Percentiles rank a stretch among this genome's conserved stretches.
phyloP scores from a whole-genome alignment of 805 yeast genomes.

The Candida ascalaphidarum region DNA sequence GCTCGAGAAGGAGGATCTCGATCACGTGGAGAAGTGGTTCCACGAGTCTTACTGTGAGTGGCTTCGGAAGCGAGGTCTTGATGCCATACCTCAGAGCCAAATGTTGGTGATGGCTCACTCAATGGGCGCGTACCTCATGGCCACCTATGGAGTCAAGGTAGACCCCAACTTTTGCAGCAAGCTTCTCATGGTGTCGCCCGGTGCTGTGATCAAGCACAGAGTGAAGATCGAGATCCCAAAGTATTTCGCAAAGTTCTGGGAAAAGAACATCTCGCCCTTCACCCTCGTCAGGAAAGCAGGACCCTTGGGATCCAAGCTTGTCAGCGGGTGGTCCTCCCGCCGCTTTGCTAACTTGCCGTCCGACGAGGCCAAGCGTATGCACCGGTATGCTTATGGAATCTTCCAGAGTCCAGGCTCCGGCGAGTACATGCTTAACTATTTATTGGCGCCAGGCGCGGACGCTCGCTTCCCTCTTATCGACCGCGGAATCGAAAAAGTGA shows the following conservation, averaged over 20 bases:
- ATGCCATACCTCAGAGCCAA: slow-evolving; percentile 21
- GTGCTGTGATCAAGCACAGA: slow-evolving; percentile 58
- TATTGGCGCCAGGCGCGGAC: slow-evolving; percentile 85
- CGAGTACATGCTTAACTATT: slow-evolving; percentile 79
- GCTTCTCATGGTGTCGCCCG: slow-evolving; percentile 81
- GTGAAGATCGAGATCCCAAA: slow-evolving; percentile 46
- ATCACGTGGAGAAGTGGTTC: slow-evolving; percentile 53
- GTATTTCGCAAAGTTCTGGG: slow-evolving; percentile 83
- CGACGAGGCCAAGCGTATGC: slow-evolving; percentile 46
- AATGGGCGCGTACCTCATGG: slow-evolving; percentile 81
- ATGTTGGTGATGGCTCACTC: slow-evolving; percentile 77
- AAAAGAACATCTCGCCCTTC: slow-evolving; percentile 80
- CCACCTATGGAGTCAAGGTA: slow-evolving; percentile 52
- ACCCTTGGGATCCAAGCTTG: slow-evolving; percentile 74
- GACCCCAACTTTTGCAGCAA: slow-evolving; percentile 54
- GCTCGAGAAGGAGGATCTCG: slow-evolving; percentile 28
- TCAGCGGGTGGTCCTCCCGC: slow-evolving; percentile 83
- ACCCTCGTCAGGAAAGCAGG: slow-evolving; percentile 69
- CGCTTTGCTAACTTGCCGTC: slow-evolving; percentile 56
- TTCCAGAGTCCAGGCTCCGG: slow-evolving; percentile 89
- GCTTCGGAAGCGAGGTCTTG: slow-evolving; percentile 42
- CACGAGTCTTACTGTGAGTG: slow-evolving; percentile 58
- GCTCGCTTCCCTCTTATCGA: slow-evolving; percentile 67
- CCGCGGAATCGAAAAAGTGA: slow-evolving; percentile 40
- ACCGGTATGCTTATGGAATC: slow-evolving; percentile 72